phyloP scores from a whole-genome alignment of 2,329 filamentous ascomycete genomes.

The Hirsutella rhossiliensis region DNA sequence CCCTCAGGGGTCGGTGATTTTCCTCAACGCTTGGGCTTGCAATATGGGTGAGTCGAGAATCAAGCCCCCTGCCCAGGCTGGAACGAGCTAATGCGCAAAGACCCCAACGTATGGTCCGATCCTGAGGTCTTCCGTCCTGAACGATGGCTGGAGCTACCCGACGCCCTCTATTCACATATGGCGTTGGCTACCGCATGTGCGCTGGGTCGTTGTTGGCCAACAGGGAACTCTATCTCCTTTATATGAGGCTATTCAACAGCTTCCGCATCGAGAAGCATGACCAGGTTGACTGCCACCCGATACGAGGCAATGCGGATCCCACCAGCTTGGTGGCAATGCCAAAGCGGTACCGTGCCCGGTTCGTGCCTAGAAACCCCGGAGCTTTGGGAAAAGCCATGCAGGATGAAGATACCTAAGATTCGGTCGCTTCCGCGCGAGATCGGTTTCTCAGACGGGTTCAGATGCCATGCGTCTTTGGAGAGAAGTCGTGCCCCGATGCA shows the following conservation, averaged over 20 bases:
- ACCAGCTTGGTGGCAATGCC: slow-evolving; percentile 51
- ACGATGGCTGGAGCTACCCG: slow-evolving; percentile 29
- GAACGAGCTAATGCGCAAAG: slow-evolving; percentile 26
- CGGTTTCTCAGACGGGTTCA: too few relatives aligned
- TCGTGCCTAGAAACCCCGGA: slow-evolving; percentile 35
- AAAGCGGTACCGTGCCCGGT: slow-evolving; percentile 41
- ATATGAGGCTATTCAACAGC: slow-evolving; percentile 48
- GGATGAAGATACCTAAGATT: not conserved
- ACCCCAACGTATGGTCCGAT: slow-evolving; percentile 16
- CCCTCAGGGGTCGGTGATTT: slow-evolving; percentile 50
- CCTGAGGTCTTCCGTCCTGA: slow-evolving; percentile 10
- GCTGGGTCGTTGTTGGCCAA: slow-evolving; percentile 28
- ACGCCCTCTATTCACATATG: slow-evolving; percentile 53
- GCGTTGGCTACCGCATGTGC: slow-evolving; percentile 57
- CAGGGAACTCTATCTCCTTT: slow-evolving; percentile 51
- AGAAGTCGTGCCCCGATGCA: too few relatives aligned
- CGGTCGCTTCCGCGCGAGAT: too few relatives aligned
- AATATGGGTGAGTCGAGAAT: slow-evolving; percentile 46
- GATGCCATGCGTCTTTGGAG: too few relatives aligned
- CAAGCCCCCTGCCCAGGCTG: not conserved
- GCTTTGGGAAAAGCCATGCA: slow-evolving; percentile 1
- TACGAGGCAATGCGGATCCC: slow-evolving; percentile 47
- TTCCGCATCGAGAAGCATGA: slow-evolving; percentile 45
- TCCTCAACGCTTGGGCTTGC: slow-evolving; percentile 56
- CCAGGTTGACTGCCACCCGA: slow-evolving; percentile 44